Conservation (phyloP, 305 asterid species). For the Salvia sclarea region DNA sequence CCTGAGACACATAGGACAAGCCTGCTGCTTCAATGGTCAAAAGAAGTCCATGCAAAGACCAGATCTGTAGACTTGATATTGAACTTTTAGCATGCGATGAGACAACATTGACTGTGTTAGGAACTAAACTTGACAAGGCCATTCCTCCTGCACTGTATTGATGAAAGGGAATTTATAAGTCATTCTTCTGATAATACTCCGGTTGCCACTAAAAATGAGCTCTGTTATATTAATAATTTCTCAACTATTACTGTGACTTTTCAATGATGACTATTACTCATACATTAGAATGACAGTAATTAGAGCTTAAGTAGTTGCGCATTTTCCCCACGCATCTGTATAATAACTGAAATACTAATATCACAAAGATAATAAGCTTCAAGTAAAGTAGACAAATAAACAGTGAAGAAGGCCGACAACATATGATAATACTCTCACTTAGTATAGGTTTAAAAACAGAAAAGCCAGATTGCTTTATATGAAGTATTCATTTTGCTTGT, state of each 20-base stretch:
- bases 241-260: slow-evolving; percentile 18
- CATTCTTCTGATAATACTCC: slow-evolving; percentile 23
- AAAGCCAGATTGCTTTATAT: neutral
- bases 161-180: slow-evolving; percentile 35
- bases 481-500: slow-evolving; percentile 14
- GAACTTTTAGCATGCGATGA: slow-evolving; percentile 84
- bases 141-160: slow-evolving; percentile 98
- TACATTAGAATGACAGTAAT: neutral
- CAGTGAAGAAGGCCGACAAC: neutral
- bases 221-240: neutral
- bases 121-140: slow-evolving; percentile 98
- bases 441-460: slow-evolving; percentile 15
- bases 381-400: slow-evolving; percentile 10
- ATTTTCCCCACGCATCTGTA: neutral
- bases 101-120: slow-evolving; percentile 82
- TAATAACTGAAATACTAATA: neutral
- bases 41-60: slow-evolving; percentile 99
- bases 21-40: slow-evolving; percentile 99
- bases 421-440: slow-evolving; percentile 1
- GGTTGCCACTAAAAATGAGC: slow-evolving; percentile 14
- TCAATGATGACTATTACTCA: neutral
- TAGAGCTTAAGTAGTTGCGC: neutral
- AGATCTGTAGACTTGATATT: slow-evolving; percentile 71
- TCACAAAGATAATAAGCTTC: neutral
- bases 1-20: slow-evolving; percentile 89